Base-by-base conservation (phyloP, 805 yeast species). In the Phaffomyces opuntiae region DNA sequence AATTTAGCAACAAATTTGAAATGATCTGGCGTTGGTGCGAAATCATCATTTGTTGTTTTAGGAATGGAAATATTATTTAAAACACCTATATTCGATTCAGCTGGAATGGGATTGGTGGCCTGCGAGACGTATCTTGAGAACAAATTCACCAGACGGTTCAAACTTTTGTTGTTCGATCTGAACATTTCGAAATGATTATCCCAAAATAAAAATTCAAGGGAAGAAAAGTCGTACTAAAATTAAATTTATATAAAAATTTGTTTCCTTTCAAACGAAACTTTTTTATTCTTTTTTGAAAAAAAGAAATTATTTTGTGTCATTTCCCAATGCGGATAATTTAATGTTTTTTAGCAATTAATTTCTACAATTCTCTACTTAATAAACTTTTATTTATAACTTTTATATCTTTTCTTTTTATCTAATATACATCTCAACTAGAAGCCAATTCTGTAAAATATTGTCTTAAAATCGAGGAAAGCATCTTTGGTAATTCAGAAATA, bases 401-500 rank as follows among this genome's bases (percentile, higher is more conserved):
- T 9, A 5, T 13, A 42, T 36, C 31, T 42, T 11, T 24, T 21
- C 32, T 35, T 33, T 39, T 37, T 27, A 27, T 37, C 47, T 49
- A 47, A 35, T 40, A 25, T 41, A 38, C 44, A 43, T 38, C 13
- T 33, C 31, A 53, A 21, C 35, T 41, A 5, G 72, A 65, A 4
- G 81, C 82, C 37, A 80, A 60, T 59, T 88, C 95, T 1, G 88
- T 73, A 64, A 93, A 95, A 65, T 87, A 93, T 64, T 93, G 99
- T 57, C 98, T 80, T 49, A 93, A 73, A 51, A 95, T 91, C 53
- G 84, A 72, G 2, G 97, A 80, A 45, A 93, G 72, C 83, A 93
- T 89, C 59, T 83, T 87, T 14, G 99, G 99, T 35, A 93, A 73
- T 66, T 91, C 98, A 40, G 75, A 75, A 53, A 95, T 85, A 59